These are phyloP conservation scores for Solanum etuberosum DNA, from an alignment of 257 asterid species.

Conservation along the genomic window DNA sequence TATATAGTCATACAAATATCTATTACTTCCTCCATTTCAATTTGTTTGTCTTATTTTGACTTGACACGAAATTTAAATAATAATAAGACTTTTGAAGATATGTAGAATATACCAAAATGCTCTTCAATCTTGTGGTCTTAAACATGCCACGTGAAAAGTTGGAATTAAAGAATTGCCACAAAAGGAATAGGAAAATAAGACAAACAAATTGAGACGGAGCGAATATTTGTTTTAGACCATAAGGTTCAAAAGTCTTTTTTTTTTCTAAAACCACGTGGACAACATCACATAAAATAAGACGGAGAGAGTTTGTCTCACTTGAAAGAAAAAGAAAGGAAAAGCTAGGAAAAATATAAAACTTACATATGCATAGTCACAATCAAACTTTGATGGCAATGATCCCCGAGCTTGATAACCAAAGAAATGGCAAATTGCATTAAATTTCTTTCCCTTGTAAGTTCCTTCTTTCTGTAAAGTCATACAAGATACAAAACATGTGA, in stretches of 20 bases:
- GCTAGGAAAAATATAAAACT: slow-evolving; percentile 6
- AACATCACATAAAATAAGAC: background rate
- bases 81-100: background rate
- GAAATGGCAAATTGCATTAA: slow-evolving; percentile 97
- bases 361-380: slow-evolving; percentile 93
- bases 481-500: background rate
- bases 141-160: background rate
- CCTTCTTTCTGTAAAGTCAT: slow-evolving; percentile 73
- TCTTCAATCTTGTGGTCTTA: background rate
- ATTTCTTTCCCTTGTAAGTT: slow-evolving; percentile 75
- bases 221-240: background rate
- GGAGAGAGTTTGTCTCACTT: background rate
- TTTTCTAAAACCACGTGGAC: background rate
- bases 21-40: background rate
- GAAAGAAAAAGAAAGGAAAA: background rate
- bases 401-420: slow-evolving; percentile 99
- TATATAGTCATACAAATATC: background rate
- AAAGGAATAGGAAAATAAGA: background rate
- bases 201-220: background rate
- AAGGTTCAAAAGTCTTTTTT: background rate
- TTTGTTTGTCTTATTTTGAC: background rate
- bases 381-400: slow-evolving; percentile 92
- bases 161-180: background rate
- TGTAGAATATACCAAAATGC: background rate
- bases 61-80: background rate